Evolutionary conservation across 2,329 filamentous ascomycete genomes (phyloP).

Genomic region (Epichloe festucae): DNA sequence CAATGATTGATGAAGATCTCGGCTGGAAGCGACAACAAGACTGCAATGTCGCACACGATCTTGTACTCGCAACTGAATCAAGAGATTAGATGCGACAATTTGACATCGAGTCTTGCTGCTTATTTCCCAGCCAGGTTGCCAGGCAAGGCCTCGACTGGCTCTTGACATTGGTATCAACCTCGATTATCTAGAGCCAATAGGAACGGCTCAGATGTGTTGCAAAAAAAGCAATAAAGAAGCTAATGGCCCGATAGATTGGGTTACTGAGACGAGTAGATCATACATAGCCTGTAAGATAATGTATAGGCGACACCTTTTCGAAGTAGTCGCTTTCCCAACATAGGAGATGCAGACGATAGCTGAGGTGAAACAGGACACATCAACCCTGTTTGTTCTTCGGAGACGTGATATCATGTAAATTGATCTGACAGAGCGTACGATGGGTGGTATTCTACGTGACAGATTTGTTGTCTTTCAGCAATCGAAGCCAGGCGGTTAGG

Average conservation of each 20-base stretch:
- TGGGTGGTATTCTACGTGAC: too few relatives aligned
- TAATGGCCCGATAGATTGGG: neutral
- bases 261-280: neutral
- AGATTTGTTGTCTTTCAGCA: neutral
- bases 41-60: neutral
- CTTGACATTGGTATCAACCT: neutral
- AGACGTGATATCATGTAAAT: neutral
- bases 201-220: neutral
- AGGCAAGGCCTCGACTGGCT: neutral
- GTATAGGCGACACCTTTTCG: neutral
- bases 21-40: neutral
- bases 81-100: neutral
- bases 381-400: neutral
- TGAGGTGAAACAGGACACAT: neutral
- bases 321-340: neutral
- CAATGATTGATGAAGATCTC: constrained; percentile 1
- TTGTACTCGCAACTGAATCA: neutral
- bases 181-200: neutral
- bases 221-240: neutral
- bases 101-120: neutral
- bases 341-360: neutral
- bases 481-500: neutral
- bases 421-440: neutral
- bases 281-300: neutral
- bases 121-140: neutral